Evolutionary conservation across 2,329 filamentous ascomycete species (phyloP), one percentile per base, ranked within the genome.

Genomic region (Alternaria incomplexa): DNA sequence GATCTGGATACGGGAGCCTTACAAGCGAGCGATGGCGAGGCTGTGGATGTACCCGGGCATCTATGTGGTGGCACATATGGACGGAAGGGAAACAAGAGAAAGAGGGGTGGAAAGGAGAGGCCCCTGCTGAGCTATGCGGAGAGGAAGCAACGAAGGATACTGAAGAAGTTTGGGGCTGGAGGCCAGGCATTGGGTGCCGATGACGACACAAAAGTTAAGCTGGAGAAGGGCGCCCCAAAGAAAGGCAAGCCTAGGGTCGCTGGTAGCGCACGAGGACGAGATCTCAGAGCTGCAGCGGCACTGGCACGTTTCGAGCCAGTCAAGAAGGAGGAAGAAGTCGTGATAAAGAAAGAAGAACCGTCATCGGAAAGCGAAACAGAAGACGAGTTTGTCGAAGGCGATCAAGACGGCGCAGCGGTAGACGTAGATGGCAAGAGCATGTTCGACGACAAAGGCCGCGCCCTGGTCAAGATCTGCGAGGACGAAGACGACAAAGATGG

Each of bases 21-120:
- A 26, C 74, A 76, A 26, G 58, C 63, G 22, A 69, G 67, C 5
- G 72, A 72, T 8, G 65, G 73, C 1, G 73, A 73, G 47, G 63
- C 67, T 5, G 67, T 66, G 6, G 72, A 78, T 61, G 66, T 80
- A 11, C 77, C 78, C 8, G 77, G 92, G 73, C 89, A 93, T 76
- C 82, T 96, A 1, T 97, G 93, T 72, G 93, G 93, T 65, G 93
- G 93, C 3, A 93, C 92, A 4, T 97, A 91, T 76, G 81, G 85
- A 43, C 83, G 85, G 71, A 81, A 83, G 61, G 80, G 80, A 22
- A 90, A 88, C 75, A 83, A 86, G 57, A 86, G 85, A 72, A 81
- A 80, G 62, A 69, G 79, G 71, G 78, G 69, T 5, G 69, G 64
- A 3, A 77, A 74, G 30, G 80, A 85, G 53, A 82, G 81, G 69